Evolutionary conservation across 805 yeast species (phyloP), one percentile per base, ranked within the genome.

Genomic region (Clavispora santaluciae): DNA sequence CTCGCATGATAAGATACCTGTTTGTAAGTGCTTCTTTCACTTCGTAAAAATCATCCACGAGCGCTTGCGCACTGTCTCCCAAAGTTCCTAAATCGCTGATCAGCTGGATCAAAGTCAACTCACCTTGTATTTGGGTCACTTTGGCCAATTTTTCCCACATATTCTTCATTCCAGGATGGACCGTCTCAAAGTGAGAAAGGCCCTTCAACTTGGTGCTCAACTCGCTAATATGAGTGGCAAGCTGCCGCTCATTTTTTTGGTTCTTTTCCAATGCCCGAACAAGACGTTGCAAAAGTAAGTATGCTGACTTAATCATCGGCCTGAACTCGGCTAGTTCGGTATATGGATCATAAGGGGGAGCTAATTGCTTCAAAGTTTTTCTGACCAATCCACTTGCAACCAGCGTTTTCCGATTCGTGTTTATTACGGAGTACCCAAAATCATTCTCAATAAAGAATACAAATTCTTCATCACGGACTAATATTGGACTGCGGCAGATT

Each of bases 1-100:
- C 99, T 40, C 97, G 75, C 96, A 93, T 93, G 28, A 91, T 64
- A 42, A 93, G 70, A 60, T 93, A 96, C 44, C 99, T 73, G 63
- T 91, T 90, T 0, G 99, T 93, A 40, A 93, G 68, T 0, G 96
- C 83, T 63, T 93, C 99, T 61, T 93, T 93, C 42, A 90, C 83
- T 43, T 84, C 81, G 60, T 83, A 93, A 12, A 93, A 83, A 52
- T 90, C 96, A 45, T 76, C 76, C 3, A 79, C 67, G 22, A 88
- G 66, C 52, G 76, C 68, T 41, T 72, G 78, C 12, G 88, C 58
- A 1, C 84, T 84, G 52, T 91, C 97, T 2, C 86, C 89, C 25
- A 91, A 60, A 0, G 84, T 72, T 0, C 93, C 89, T 62, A 79
- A 70, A 46, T 83, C 86, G 44, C 81, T 75, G 8, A 86, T 77